Base-by-base conservation (phyloP, 1,284 basidiomycete genomes). In the Cerioporus squamosus region DNA sequence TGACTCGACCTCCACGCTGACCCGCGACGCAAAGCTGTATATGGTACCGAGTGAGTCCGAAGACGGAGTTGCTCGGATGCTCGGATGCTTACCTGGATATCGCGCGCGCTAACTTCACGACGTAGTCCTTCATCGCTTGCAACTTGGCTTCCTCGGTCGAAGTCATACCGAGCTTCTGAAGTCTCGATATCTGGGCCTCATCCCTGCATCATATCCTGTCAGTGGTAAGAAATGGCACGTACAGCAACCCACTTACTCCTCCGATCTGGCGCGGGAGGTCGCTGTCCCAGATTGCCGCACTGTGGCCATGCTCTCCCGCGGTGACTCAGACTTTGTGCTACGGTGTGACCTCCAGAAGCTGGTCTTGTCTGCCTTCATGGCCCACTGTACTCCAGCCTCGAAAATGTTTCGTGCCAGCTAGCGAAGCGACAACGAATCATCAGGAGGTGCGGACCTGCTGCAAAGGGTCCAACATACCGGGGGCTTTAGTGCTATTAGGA, bases 351-450 rank as follows among this genome's bases (percentile, higher is more conserved):
- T 80, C 94, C 94, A 95, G 70, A 93, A 95, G 12, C 80, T 81
- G 0, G 87, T 83, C 64, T 85, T 87, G 38, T 92, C 89, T 4
- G 84, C 80, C 66, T 84, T 90, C 82, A 89, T 90, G 0, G 95
- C 94, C 95, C 95, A 97, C 51, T 86, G 81, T 7, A 96, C 83
- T 0, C 94, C 92, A 0, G 92, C 89, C 60, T 95, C 91, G 51
- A 98, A 88, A 7, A 97, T 87, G 47, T 88, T 82, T 52, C 93
- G 81, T 7, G 92, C 79, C 26, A 94, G 77, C 94, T 94, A 71
- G 20, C 18, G 20, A 26, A 40, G 18, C 20, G 12, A 14, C 15
- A 14, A 47, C 43, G 49, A 56, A 51, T 53, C 56, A 58, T 29
- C 40, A 1, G 42, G 5, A 39, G 18, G 38, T 9, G 53, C 18